Base-by-base conservation (phyloP, 2,329 filamentous ascomycete genomes). In the Nemania sp. region DNA sequence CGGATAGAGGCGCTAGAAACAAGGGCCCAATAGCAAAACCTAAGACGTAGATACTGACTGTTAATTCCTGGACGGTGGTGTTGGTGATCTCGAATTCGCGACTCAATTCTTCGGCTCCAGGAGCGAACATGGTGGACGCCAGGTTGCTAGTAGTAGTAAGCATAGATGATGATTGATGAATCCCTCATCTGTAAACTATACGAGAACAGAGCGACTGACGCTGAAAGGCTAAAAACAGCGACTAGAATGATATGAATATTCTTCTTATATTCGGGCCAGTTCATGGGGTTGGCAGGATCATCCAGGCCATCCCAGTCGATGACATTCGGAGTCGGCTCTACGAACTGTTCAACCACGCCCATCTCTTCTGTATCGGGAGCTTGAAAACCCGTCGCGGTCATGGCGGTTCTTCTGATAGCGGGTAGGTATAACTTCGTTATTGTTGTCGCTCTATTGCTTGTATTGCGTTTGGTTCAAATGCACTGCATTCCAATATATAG, bases 1-100 rank as follows among this genome's bases (percentile, higher is more conserved):
- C 76, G 11, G 68, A 74, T 11, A 76, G 41, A 0, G 77, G 76
- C 2, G 73, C 73, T 52, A 73, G 71, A 14, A 77, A 56, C 3
- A 76, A 57, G 2, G 74, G 74, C 1, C 74, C 75, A 33, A 76
- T 64, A 11, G n/a, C 45, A 36, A 44, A 57, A 8, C 52, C 53
- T 5, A 61, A 28, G 6, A 59, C 31, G 36, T 59, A 60, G 11
- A 61, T 60, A 20, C 37, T 54, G 44, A 64, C 52, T 4, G 52
- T 55, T 6, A 55, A 55, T 12, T 41, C 23, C 19, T 24, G 26
- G 15, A 50, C 17, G 11, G 14, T 51, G 11, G 46, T 9, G 12
- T 31, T 15, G 14, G 46, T 55, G 22, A 55, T 11, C 8, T 42
- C 15, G 14, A 55, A 55, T 4, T 55, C 52, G 22, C 15, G 14